Evolutionary conservation across 108 stramenopile genomes (phyloP), one percentile per base, ranked within the genome.

Genomic region (Thalassiosira profunda): DNA sequence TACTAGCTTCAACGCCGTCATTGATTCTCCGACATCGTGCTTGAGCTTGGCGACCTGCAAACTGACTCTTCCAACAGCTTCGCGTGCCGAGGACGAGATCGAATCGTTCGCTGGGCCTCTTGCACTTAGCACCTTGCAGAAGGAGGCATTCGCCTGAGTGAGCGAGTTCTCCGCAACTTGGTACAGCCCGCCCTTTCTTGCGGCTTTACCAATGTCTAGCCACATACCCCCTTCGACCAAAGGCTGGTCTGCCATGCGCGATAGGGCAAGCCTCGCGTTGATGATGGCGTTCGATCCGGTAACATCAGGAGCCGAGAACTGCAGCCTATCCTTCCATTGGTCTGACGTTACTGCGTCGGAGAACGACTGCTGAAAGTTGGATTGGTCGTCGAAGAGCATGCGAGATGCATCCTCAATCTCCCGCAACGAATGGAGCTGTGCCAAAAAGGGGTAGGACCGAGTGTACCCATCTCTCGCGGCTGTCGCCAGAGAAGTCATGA

Each of bases 21-120:
- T 74, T 41, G 80, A 73, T 41, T 89, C 72, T 2, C 91, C 91
- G 5, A 56, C 48, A 7, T 69, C 79, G 63, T 85, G 73, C 74
- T 93, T 90, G 46, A 96, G 68, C 55, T 93, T 93, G 23, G 95
- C 95, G 21, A 87, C 35, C 46, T 96, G 89, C 18, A 91, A 31
- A 43, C 83, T 75, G 5, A 88, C 74, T 5, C 79, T 69, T 30
- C 79, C 57, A 30, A 79, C 42, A 23, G 46, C 45, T 48, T 76
- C 64, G 24, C 33, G 41, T 6, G 83, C 48, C 17, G 82, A 41
- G n/a, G 31, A 37, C 21, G 29, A 20, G 8, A 84, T 40, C 11
- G 38, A n/a, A 8, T 35, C 29, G 26, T 25, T 45, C 0, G 29
- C 33, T 12, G 18, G 4, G 20, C 23, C 23, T 51, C 17, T 20